Base-by-base conservation (phyloP, 2,329 filamentous ascomycete species). In the Colletotrichum sp. region DNA sequence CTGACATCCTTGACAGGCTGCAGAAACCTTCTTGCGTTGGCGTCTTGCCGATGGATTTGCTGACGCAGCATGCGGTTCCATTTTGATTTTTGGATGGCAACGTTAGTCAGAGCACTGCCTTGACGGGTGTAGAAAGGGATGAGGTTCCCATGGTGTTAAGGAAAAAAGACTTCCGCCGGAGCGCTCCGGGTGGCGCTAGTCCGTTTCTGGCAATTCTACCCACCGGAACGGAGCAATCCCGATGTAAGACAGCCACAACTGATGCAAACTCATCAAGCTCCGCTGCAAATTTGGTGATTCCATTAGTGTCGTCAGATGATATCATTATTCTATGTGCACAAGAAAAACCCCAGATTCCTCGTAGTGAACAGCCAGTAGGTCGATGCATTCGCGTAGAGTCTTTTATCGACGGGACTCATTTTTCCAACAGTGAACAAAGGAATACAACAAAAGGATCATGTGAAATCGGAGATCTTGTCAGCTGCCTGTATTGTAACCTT, bases 1-100 rank as follows among this genome's bases (percentile, higher is more conserved):
- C 55, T 25, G 55, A 28, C 55, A 59, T 59, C 55, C 12, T 28
- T 59, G 55, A 28, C 55, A 59, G 5, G 55, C 55, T 59, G 55
- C 55, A 25, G 55, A 28, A 16, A 59, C 55, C 55, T 59, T 59
- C 16, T 59, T 59, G 3, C 55, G 25, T 11, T 19, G 22, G n/a
- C 22, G 55, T 7, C 6, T 59, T 28, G 15, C 15, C 55, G 55
- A 25, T 28, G 55, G 22, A 2, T 4, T 5, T 28, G 5, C 6
- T 8, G 55, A 25, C 7, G 22, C 4, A 25, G 55, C 27, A 59
- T 25, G 55, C 22, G 2, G 16, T 19, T 28, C 55, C 55, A 59
- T 59, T 7, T 22, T 8, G n/a, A 52, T 27, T 28, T 59, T 28
- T 15, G 55, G 25, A 59, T 59, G 2, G 3, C 5, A 27, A 28